A percentile compares a stretch with the other conserved stretches of the same genome.
These are phyloP conservation scores for Triticum monococcum DNA, from an alignment of 176 grass and related monocot genomes.

Conservation along the genomic window DNA sequence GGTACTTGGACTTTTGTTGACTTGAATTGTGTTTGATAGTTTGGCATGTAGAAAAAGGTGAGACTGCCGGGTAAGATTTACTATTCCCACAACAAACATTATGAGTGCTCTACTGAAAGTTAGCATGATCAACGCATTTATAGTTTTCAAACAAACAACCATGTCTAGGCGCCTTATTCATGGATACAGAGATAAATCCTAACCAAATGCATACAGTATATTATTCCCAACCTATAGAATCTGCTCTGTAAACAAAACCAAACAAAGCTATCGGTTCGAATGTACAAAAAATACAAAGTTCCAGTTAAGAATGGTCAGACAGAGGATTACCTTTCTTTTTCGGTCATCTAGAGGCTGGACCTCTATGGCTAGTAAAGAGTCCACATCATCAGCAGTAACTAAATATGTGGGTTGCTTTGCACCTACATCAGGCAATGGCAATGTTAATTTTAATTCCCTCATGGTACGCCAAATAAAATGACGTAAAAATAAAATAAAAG, in stretches of 20 bases:
- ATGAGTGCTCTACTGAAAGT: neutral
- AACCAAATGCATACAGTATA: neutral
- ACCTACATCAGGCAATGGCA: conserved; percentile 46
- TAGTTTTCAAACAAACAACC: conserved; percentile 7
- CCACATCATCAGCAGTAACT: conserved; percentile 93
- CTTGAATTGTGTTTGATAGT: too few species aligned
- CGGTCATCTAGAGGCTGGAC: conserved; percentile 86
- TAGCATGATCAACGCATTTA: neutral
- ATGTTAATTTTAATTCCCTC: neutral
- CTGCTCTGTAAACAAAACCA: neutral
- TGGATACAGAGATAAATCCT: neutral
- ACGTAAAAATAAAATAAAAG: neutral
- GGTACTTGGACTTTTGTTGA: too few species aligned
- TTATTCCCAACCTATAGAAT: neutral
- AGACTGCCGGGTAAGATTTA: too few species aligned
- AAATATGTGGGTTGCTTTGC: conserved; percentile 84
- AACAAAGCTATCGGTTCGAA: neutral
- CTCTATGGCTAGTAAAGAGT: conserved; percentile 75
- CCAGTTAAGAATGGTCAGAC: conserved; percentile 14
- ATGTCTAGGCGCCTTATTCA: neutral
- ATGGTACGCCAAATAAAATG: conserved; percentile 13
- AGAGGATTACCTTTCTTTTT: conserved; percentile 66
- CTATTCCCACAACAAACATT: neutral
- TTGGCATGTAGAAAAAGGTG: too few species aligned
- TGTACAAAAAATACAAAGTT: neutral